Evolutionary conservation across 345 rosid genomes (phyloP).

Genomic region (Raphanus raphanistrum): DNA sequence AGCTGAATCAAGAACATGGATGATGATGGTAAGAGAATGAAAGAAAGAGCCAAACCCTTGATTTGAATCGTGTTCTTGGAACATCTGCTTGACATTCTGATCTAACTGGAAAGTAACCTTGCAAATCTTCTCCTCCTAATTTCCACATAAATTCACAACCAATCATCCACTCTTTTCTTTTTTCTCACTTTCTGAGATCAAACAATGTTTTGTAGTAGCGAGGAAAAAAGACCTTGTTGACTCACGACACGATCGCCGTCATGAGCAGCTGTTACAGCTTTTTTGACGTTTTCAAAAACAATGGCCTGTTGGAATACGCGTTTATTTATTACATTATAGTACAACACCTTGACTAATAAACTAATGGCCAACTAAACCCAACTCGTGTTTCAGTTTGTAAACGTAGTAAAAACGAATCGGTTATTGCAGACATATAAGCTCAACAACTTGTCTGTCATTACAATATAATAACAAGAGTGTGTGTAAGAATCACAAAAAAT

Average conservation of each 20-base stretch:
- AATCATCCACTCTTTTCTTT: constrained; percentile 34
- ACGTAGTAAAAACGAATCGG: background rate
- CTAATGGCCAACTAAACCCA: background rate
- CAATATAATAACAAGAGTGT: constrained; percentile 1
- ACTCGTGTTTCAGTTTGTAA: background rate
- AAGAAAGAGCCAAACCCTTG: constrained; percentile 47
- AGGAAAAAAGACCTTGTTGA: background rate
- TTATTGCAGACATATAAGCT: background rate
- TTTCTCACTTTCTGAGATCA: background rate
- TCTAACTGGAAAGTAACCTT: constrained; percentile 71
- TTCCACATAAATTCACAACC: constrained; percentile 49
- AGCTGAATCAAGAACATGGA: constrained; percentile 9
- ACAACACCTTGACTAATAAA: background rate
- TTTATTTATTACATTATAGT: background rate
- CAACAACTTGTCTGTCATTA: constrained; percentile 16
- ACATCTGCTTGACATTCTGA: constrained; percentile 65
- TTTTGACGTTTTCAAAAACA: background rate
- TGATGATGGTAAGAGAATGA: background rate
- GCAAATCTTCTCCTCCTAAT: constrained; percentile 61
- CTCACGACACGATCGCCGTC: background rate
- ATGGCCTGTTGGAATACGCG: background rate
- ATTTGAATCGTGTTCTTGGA: constrained; percentile 74
- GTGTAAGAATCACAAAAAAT: constrained; percentile 5
- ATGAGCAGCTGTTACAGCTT: background rate
- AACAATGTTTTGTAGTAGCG: background rate